A percentile compares a stretch with the other conserved stretches of the same genome.
Evolutionary conservation across 192 early-diverging fungal genomes (phyloP).

Genomic region (Linnemannia hyalina): DNA sequence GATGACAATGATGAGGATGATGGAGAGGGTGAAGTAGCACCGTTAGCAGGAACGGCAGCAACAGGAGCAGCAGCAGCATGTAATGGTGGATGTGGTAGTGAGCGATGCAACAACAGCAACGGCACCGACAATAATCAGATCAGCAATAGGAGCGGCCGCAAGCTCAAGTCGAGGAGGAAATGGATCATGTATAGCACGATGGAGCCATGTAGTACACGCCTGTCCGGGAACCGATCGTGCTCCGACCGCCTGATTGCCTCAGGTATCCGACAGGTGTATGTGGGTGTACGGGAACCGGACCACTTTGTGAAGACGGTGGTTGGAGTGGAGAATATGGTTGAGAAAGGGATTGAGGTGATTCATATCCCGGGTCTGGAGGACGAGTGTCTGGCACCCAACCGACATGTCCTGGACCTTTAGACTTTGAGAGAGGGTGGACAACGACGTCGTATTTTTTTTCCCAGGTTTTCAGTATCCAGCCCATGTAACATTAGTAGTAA

Average conservation of each 20-base stretch:
- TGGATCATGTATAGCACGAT: conserved; percentile 94
- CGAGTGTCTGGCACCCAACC: conserved; percentile 79
- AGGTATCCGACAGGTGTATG: conserved; percentile 78
- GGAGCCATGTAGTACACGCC: conserved; percentile 90
- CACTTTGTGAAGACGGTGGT: conserved; percentile 85
- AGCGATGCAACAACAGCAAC: neutral
- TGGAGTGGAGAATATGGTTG: conserved; percentile 75
- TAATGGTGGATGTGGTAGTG: neutral
- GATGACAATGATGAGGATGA: neutral
- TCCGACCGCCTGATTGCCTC: conserved; percentile 80
- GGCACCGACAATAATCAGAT: neutral
- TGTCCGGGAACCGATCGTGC: conserved; percentile 84
- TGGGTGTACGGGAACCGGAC: conserved; percentile 90
- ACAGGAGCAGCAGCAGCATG: neutral
- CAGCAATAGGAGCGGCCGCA: neutral
- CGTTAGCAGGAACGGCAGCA: neutral
- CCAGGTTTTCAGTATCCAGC: neutral
- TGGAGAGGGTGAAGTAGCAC: neutral
- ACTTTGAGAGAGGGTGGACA: neutral
- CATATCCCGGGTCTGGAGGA: conserved; percentile 80
- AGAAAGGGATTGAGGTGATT: conserved; percentile 82
- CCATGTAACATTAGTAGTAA: no score
- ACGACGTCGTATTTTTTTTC: neutral
- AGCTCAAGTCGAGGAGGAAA: conserved; percentile 55
- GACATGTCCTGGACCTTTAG: conserved; percentile 63